Conservation (phyloP, 1,139 yeast genomes). For the Yamadazyma friedrichii region DNA sequence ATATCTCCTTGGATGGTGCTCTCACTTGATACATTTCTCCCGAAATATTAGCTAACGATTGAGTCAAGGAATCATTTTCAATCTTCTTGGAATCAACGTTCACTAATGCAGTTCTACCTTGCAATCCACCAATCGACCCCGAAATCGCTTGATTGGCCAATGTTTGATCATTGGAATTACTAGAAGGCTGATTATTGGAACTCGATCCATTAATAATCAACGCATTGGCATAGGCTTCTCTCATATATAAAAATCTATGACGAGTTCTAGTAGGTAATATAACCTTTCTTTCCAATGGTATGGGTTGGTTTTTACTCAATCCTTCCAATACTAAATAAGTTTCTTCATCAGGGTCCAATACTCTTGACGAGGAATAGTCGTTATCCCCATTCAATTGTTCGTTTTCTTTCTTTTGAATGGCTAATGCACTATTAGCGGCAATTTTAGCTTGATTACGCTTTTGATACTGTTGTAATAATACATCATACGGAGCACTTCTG, state of each 20-base stretch:
- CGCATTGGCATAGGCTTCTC: slow-evolving; percentile 76
- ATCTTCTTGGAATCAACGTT: slow-evolving; percentile 50
- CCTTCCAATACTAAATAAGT: slow-evolving; percentile 92
- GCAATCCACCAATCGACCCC: slow-evolving; percentile 66
- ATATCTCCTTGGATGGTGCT: slow-evolving; percentile 57
- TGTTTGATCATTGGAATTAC: slow-evolving; percentile 34
- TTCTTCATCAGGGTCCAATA: slow-evolving; percentile 80
- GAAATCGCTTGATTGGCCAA: slow-evolving; percentile 51
- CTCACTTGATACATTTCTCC: slow-evolving; percentile 60
- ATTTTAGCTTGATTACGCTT: slow-evolving; percentile 88
- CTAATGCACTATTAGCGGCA: slow-evolving; percentile 78
- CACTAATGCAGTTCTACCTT: slow-evolving; percentile 73
- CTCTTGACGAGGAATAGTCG: slow-evolving; percentile 24
- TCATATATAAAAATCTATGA: slow-evolving; percentile 72
- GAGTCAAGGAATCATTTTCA: slow-evolving; percentile 37
- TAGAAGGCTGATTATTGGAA: slow-evolving; percentile 18
- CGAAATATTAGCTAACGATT: slow-evolving; percentile 49
- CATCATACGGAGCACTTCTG: slow-evolving; percentile 89
- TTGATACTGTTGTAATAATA: slow-evolving; percentile 83
- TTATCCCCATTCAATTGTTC: slow-evolving; percentile 38
- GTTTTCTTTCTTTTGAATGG: slow-evolving; percentile 48
- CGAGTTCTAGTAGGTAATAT: slow-evolving; percentile 70
- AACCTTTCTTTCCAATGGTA: slow-evolving; percentile 78
- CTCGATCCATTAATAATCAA: slow-evolving; percentile 38
- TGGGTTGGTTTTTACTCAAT: slow-evolving; percentile 74